Base-by-base conservation (phyloP, 1,284 basidiomycete species). In the Cryptococcus amylolentus region DNA sequence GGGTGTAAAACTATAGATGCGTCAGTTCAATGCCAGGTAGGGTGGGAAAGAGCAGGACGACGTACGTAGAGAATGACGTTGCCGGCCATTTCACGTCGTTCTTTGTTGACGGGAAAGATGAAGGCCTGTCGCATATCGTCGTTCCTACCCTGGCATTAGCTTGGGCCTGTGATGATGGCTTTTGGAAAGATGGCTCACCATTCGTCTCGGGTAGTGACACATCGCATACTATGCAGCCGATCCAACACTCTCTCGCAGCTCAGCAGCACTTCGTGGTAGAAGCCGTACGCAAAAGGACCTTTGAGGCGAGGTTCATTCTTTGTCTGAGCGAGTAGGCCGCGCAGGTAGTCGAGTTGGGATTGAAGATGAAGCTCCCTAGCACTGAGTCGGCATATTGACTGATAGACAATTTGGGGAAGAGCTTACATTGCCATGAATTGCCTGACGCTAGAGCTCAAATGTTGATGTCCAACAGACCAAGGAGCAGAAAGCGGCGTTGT, bases 271-370 rank as follows among this genome's bases (percentile, higher is more conserved):
- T 85, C 84, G 8, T 88, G 85, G 70, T 98, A 98, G 10, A 93
- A 80, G 43, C 83, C 70, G 68, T 61, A 89, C 77, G 91, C 89
- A 77, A 95, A 97, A 0, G 91, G 91, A 0, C 93, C 93, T 73
- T 98, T 98, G 56, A 98, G 77, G 41, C 95, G 87, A 3, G 93
- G 93, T 70, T 98, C 95, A 69, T 95, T 89, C 65, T 88, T 86
- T 0, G 95, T 89, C 67, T 96, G 91, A 10, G 86, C 84, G 23
- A 98, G 80, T 12, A 98, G 79, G 1, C 82, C 84, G 67, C 91
- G 86, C 5, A 96, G 77, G 67, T 88, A 85, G 48, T 94, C 89
- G 40, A 98, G 78, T 68, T 91, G 87, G 65, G 90, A 86, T 68
- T 97, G 95, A 16, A 98, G 80, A 70, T 96, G 91, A 9, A 97